Base-by-base conservation (phyloP, 2,329 filamentous ascomycete genomes). In the Fusarium camptoceras region DNA sequence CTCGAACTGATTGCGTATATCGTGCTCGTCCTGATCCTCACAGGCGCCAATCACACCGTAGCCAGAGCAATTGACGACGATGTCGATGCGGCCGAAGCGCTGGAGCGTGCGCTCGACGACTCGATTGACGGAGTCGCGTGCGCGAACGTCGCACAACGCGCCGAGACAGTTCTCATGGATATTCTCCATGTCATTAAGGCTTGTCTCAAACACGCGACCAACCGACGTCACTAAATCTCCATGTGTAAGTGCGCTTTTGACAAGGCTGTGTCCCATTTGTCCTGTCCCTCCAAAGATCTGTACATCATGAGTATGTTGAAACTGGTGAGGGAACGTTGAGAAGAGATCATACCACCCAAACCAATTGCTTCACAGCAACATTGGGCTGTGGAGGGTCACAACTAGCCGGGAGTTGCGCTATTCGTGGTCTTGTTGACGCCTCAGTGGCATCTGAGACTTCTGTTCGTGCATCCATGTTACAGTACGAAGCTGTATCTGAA, bases 201-300 rank as follows among this genome's bases (percentile, higher is more conserved):
- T 91, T 62, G 93, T 93, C 81, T 97, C 92, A 75, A 92, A 89
- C 16, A 90, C 91, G 68, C 93, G 91, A 11, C 96, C 96, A 12
- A 98, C 94, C 9, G 94, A 94, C 5, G 91, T 90, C 60, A 98
- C 95, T 53, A 91, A 86, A 78, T 99, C 96, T 73, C 92, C 91
- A 73, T 94, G 92, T 18, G 88, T 85, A 24, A 98, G 86, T 18
- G 92, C 94, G 57, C 88, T 89, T 76, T 96, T 95, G 64, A 95
- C 93, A 22, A 98, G 88, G 10, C 93, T 97, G 55, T 94, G 91
- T 63, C 96, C 96, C 86, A 98, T 97, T 76, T 99, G 96, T 59
- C 96, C 96, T n/a, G 94, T 98, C 50, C 94, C 94, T 50, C 96
- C 96, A 80, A 98, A 99, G 57, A 98, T 85, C 93, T 94, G 42